A percentile compares a stretch with the other conserved stretches of the same genome.
These are phyloP conservation scores for Cinnamomum chago DNA, from an alignment of 164 flowering plant species.

Conservation along the genomic window DNA sequence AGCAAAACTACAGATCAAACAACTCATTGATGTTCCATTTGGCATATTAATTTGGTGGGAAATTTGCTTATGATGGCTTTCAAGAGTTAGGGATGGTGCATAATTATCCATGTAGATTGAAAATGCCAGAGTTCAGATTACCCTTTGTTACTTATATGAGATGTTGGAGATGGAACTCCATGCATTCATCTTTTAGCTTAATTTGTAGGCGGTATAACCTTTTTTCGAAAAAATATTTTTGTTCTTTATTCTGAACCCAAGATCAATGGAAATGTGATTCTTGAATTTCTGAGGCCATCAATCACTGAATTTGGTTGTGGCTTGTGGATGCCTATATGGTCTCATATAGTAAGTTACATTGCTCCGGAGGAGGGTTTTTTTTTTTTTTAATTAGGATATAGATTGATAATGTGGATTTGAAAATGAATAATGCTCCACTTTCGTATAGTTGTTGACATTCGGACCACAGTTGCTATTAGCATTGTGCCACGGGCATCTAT, in stretches of 20 bases:
- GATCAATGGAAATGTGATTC: background rate
- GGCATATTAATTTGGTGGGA: background rate
- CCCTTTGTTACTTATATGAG: background rate
- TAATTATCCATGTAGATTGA: background rate
- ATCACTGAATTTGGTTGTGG: too few relatives aligned
- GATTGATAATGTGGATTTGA: too few relatives aligned
- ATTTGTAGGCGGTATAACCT: background rate
- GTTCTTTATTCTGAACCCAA: background rate
- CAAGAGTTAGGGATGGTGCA: background rate
- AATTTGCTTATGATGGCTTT: background rate
- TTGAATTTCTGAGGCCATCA: background rate
- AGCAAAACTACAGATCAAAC: background rate
- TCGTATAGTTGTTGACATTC: too few relatives aligned
- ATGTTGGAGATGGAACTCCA: background rate
- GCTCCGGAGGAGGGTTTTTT: too few relatives aligned
- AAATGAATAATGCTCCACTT: too few relatives aligned
- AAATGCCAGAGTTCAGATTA: background rate
- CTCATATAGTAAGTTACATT: too few relatives aligned
- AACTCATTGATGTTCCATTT: background rate
- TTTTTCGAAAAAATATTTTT: too few relatives aligned
- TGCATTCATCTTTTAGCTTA: background rate
- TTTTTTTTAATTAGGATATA: too few relatives aligned
- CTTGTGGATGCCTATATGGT: too few relatives aligned
- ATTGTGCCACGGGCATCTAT: too few relatives aligned
- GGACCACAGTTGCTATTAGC: too few relatives aligned